Evolutionary conservation across 345 rosid genomes (phyloP).

Genomic region (Rhodamnia argentea): DNA sequence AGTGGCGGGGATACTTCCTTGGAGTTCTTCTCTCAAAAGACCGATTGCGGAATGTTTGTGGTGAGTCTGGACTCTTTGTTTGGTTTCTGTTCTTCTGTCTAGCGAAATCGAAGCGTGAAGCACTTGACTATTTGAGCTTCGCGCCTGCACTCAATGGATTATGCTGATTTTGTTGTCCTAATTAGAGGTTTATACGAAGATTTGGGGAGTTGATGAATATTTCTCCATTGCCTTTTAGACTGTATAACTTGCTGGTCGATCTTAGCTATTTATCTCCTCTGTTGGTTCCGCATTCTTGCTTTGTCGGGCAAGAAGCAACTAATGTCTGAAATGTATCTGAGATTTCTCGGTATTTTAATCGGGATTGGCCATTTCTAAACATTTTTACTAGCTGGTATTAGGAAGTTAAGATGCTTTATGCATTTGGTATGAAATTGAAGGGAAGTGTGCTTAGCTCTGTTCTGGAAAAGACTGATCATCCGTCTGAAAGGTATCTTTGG

Average conservation of each 20-base stretch:
- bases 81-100: neutral
- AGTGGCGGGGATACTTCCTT: slow-evolving; percentile 84
- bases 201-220: neutral
- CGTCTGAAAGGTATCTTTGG: neutral
- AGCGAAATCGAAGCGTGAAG: neutral
- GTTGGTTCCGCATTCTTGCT: neutral
- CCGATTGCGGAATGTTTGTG: slow-evolving; percentile 88
- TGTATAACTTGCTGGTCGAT: neutral
- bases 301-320: neutral
- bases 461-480: neutral
- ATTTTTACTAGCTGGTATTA: neutral
- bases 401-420: neutral
- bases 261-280: neutral
- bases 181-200: neutral
- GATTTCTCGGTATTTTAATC: neutral
- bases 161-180: neutral
- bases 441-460: neutral
- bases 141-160: neutral
- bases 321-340: neutral
- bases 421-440: neutral
- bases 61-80: slow-evolving; percentile 24
- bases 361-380: neutral
- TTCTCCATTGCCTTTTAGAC: neutral
- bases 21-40: slow-evolving; percentile 86
- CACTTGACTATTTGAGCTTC: neutral